Evolutionary conservation across 139 green algal genomes (phyloP), one percentile per base, ranked within the genome.

Genomic region (Mychonastes homosphaera): DNA sequence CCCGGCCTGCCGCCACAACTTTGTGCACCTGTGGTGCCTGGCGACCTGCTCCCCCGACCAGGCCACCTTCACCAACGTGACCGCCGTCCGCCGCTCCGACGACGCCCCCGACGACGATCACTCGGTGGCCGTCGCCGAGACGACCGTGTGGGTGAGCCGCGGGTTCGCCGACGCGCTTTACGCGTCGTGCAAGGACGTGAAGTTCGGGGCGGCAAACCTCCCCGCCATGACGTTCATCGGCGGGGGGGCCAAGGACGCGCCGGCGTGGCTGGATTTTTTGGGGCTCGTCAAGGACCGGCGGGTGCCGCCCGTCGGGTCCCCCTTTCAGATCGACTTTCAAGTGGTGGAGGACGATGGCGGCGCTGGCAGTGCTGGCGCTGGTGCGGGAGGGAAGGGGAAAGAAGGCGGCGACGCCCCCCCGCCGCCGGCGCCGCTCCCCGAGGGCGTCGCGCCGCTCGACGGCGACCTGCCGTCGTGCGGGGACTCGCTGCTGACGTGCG

Each of bases 1-100:
- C 72, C 87, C 87, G 23, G 87, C 87, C 9, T 95, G 87, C 72
- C 69, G 76, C 30, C 80, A 87, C 68, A 95, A 95, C 72, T 96
- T 96, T 72, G 70, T 88, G 30, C 74, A 91, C 60, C 80, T 95
- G 45, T 96, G 85, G 76, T 82, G 75, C 38, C 29, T 78, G 36
- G 40, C 79, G 58, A 71, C 63, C 54, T 93, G 85, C 68, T 88
- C 80, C 2, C 76, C 82, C 1, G 76, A 93, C 62, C 87, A 96
- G 51, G 75, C 84, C 9, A 71, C 77, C 1, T 96, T 90, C 50
- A 63, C 79, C 8, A 89, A 95, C 41, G 77, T 96, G 19, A 87
- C 78, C 0, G 56, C 50, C 3, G 74, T 81, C 27, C 73, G n/a
- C n/a, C n/a, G n/a, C n/a, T n/a, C n/a, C n/a, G n/a, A 86, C 70